Conservation (phyloP, 1,139 yeast genomes). For the Yarrowia galli region DNA sequence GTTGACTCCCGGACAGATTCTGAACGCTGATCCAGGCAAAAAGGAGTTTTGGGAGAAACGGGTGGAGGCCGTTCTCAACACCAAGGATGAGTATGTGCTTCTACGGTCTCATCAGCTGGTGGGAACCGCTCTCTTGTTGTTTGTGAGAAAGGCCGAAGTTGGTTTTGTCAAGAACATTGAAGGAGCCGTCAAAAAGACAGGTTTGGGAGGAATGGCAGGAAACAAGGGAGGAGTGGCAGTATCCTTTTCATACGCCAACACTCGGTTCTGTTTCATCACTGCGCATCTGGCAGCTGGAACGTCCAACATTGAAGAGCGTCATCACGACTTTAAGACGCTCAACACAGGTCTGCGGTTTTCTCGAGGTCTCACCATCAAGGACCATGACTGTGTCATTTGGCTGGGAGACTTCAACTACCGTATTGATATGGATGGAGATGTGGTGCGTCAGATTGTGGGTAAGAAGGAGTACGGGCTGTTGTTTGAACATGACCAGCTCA, state of each 20-base stretch:
- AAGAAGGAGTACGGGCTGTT: conserved; percentile 48
- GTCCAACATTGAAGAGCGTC: conserved; percentile 83
- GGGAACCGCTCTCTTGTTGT: conserved; percentile 82
- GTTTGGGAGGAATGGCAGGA: conserved; percentile 90
- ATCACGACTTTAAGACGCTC: conserved; percentile 83
- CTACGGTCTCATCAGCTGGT: conserved; percentile 91
- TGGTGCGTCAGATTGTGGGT: conserved; percentile 63
- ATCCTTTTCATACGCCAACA: conserved; percentile 76
- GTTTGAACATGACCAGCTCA: conserved; percentile 80
- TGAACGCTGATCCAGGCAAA: conserved; percentile 77
- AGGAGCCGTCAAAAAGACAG: conserved; percentile 84
- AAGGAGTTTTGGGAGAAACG: conserved; percentile 80
- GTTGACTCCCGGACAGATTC: conserved; percentile 86
- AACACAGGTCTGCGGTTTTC: conserved; percentile 79
- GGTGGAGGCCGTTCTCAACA: conserved; percentile 64
- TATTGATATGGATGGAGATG: conserved; percentile 75
- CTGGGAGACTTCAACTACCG: conserved; percentile 95
- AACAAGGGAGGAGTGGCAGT: conserved; percentile 93
- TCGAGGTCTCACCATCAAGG: conserved; percentile 69
- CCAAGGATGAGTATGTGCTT: conserved; percentile 64
- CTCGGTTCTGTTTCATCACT: conserved; percentile 82
- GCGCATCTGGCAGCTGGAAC: conserved; percentile 96
- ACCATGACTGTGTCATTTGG: conserved; percentile 91
- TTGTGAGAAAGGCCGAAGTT: conserved; percentile 68
- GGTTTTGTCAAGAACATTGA: conserved; percentile 73